A percentile compares a stretch with the other conserved stretches of the same genome.
These are phyloP conservation scores for Vigna reflexopilosa DNA, from an alignment of 306 rosid species.

Conservation along the genomic window DNA sequence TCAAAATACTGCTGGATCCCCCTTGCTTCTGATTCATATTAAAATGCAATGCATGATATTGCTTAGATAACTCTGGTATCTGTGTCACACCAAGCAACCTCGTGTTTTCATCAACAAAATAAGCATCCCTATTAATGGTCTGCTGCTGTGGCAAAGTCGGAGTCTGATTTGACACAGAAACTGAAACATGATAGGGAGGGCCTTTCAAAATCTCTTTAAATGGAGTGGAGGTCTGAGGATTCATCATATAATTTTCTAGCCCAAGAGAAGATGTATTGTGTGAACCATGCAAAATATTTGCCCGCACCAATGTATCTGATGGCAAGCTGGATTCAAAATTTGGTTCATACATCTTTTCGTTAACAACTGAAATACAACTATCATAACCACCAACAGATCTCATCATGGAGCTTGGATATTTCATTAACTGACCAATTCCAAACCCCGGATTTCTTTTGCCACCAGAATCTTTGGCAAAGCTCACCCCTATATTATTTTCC, in stretches of 20 bases:
- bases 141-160: conserved; percentile 45
- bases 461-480: conserved; percentile 39
- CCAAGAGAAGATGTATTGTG: conserved; percentile 49
- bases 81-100: conserved; percentile 57
- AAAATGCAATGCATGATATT: conserved; percentile 48
- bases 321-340: conserved; percentile 42
- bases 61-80: conserved; percentile 58
- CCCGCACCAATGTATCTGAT: conserved; percentile 32
- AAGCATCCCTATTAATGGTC: conserved; percentile 43
- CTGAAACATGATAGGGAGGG: conserved; percentile 49
- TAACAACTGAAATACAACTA: conserved; percentile 38
- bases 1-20: conserved; percentile 40
- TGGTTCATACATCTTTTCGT: conserved; percentile 44
- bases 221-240: conserved; percentile 44
- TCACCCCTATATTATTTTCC: conserved; percentile 51
- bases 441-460: conserved; percentile 45
- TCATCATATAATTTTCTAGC: conserved; percentile 42
- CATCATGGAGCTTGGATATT: conserved; percentile 40
- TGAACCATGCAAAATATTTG: conserved; percentile 35
- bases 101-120: conserved; percentile 57
- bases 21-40: conserved; percentile 50
- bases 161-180: conserved; percentile 47
- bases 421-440: conserved; percentile 44
- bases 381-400: conserved; percentile 42
- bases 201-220: conserved; percentile 49